Evolutionary conservation across 768 basidiomycete genomes (phyloP).

Genomic region (Kwoniella sp.): DNA sequence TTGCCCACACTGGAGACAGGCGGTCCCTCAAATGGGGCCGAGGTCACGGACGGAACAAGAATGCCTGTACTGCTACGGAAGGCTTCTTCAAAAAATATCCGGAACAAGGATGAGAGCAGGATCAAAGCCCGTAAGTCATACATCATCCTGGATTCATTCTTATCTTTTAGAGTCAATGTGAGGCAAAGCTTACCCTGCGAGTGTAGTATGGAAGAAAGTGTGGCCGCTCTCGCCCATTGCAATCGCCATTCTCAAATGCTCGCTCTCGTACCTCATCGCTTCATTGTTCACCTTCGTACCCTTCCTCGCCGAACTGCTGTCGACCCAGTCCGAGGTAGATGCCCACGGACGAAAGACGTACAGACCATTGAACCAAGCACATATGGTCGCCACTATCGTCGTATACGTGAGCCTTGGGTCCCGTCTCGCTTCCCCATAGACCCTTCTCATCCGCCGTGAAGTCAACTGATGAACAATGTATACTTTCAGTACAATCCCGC

Average conservation of each 20-base stretch:
- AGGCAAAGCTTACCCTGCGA: too few relatives aligned
- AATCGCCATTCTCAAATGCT: constrained; percentile 73
- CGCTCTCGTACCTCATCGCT: constrained; percentile 82
- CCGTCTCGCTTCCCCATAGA: too few relatives aligned
- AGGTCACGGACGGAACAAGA: not conserved
- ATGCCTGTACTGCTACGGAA: not conserved
- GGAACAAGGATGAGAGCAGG: not conserved
- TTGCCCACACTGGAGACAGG: not conserved
- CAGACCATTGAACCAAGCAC: constrained; percentile 73
- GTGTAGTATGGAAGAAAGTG: constrained; percentile 12
- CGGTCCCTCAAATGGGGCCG: not conserved
- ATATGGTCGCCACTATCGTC: constrained; percentile 78
- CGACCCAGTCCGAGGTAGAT: constrained; percentile 61
- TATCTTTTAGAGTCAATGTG: too few relatives aligned
- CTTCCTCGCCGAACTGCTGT: constrained; percentile 62
- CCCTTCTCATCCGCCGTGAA: too few relatives aligned
- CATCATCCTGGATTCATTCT: too few relatives aligned
- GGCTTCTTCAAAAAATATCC: not conserved
- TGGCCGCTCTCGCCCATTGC: constrained; percentile 37
- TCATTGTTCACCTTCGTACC: constrained; percentile 91
- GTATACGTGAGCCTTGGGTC: constrained; percentile 73
- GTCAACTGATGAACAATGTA: not conserved
- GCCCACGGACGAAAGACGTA: constrained; percentile 47
- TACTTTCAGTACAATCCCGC: constrained; percentile 84
- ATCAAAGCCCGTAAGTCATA: not conserved